phyloP scores from a whole-genome alignment of 2,329 filamentous ascomycete species.

The Paraphaeosphaeria sporulosa region DNA sequence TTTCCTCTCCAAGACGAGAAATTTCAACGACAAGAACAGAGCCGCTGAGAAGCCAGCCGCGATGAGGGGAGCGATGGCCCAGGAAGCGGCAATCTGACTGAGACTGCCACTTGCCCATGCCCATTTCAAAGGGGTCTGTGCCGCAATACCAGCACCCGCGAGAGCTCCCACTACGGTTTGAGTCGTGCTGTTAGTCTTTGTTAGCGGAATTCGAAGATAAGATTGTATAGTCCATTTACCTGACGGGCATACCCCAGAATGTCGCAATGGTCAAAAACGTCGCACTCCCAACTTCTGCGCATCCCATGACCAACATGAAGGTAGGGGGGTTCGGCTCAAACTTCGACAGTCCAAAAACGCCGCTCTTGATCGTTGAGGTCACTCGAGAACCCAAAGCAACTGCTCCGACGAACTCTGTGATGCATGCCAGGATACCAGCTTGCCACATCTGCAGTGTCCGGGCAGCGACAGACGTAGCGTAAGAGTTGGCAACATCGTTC shows the following conservation, averaged over 20 bases:
- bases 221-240: background rate
- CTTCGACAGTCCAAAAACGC: slow-evolving; percentile 58
- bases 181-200: slow-evolving; percentile 54
- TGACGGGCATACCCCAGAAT: slow-evolving; percentile 62
- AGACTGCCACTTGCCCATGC: slow-evolving; percentile 21
- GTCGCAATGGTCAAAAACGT: slow-evolving; percentile 65
- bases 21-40: slow-evolving; percentile 59
- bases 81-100: slow-evolving; percentile 47
- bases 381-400: slow-evolving; percentile 60
- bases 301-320: slow-evolving; percentile 65
- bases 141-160: slow-evolving; percentile 65
- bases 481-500: slow-evolving; percentile 63
- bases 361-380: slow-evolving; percentile 66
- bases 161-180: slow-evolving; percentile 67
- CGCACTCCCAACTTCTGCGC: slow-evolving; percentile 61
- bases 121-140: slow-evolving; percentile 21
- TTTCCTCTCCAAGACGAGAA: slow-evolving; percentile 54
- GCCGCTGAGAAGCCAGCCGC: slow-evolving; percentile 55
- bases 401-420: slow-evolving; percentile 60
- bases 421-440: slow-evolving; percentile 55
- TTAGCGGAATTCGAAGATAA: background rate
- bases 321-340: slow-evolving; percentile 58
- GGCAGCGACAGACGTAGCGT: slow-evolving; percentile 56
- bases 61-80: slow-evolving; percentile 58
- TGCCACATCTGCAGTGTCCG: slow-evolving; percentile 59